Base-by-base conservation (phyloP, 768 basidiomycete genomes). In the Sutorius australiensis region DNA sequence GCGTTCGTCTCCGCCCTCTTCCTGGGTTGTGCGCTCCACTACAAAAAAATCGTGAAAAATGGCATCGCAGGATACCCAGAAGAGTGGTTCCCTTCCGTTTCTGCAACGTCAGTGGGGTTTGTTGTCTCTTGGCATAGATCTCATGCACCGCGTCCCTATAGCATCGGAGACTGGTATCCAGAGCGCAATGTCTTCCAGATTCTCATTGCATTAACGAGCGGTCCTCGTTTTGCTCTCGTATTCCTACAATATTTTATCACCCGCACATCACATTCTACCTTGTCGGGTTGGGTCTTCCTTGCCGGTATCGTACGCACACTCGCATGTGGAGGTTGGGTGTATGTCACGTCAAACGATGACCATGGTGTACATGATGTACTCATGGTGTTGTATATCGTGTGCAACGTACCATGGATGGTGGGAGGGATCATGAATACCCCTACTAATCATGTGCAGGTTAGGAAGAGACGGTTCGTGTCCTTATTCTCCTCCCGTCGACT, bases 31-130 rank as follows among this genome's bases (percentile, higher is more conserved):
- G 62, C 75, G 0, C 75, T 89, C n/a, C 88, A 93, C 66, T 94
- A 87, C 74, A 79, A 80, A 58, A 86, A 87, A 64, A 83, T 95
- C 28, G 90, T 92, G 34, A 90, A 88, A 74, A 95, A 95, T 64
- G 81, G 77, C 13, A 79, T 94, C 11, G 87, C 87, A 45, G 84
- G 79, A 13, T 95, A 87, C 62, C 92, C 92, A 0, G 72, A 91
- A 44, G 92, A 95, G 65, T 94, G 88, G 88, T 89, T 90, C 58
- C 93, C 93, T 7, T 92, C 90, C 5, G 93, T 95, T 9, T 90
- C 89, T 36, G 85, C 87, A 12, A 87, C 89, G 84, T 88, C 65
- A 56, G 85, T 75, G 27, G 2, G 1, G 16, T 36, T 21, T 9
- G 3, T 48, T 11, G 9, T 2, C n/a, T 40, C 24, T 30, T 8